Evolutionary conservation across 1,284 basidiomycete species (phyloP).

Genomic region (Rhodotorula sp.): DNA sequence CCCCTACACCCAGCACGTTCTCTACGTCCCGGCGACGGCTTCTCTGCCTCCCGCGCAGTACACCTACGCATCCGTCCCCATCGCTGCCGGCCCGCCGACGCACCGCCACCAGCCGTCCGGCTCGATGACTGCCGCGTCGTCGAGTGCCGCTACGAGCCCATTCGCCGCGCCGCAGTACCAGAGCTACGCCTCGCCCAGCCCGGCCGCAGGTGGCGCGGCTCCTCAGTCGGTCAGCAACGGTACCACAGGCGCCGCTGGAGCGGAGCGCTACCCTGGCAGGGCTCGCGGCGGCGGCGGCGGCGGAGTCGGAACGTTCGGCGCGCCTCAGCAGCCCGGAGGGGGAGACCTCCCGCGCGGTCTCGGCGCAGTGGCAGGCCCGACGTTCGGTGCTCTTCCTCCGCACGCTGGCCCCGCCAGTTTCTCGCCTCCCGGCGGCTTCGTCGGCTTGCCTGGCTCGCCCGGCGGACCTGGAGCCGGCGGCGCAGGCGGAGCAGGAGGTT

Average conservation of each 20-base stretch:
- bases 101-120: constrained; percentile 3
- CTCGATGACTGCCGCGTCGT: background rate
- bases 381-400: background rate
- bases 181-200: constrained; percentile 19
- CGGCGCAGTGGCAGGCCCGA: background rate
- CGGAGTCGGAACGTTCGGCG: constrained; percentile 17
- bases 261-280: constrained; percentile 8
- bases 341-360: background rate
- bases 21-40: constrained; percentile 35
- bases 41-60: constrained; percentile 30
- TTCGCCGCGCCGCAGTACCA: constrained; percentile 32
- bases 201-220: background rate
- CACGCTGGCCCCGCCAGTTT: constrained; percentile 5
- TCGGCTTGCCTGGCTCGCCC: constrained; percentile 6
- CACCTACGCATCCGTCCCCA: constrained; percentile 25
- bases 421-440: constrained; percentile 20
- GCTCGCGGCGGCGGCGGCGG: constrained; percentile 9
- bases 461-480: background rate
- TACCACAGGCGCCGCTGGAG: background rate
- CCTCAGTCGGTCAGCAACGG: no score
- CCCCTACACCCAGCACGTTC: constrained; percentile 40
- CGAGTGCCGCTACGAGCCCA: background rate
- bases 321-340: constrained; percentile 8
- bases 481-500: background rate
- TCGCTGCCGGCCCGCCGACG: background rate